Conservation (phyloP, 1,139 yeast species). For the Candida tunisiensis region DNA sequence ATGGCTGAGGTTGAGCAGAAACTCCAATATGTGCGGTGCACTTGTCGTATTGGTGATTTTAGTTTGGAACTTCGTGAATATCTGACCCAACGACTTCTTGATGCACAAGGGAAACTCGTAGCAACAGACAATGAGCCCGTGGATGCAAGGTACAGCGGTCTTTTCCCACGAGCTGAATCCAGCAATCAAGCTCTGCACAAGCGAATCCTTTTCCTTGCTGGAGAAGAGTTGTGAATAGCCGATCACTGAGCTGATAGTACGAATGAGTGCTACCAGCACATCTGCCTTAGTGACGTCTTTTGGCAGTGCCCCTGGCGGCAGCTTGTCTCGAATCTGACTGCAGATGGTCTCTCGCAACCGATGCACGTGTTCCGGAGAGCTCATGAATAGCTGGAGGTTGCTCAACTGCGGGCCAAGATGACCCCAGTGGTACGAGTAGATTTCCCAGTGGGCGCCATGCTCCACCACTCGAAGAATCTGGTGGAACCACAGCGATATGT, state of each 20-base stretch:
- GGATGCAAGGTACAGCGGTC: conserved; percentile 65
- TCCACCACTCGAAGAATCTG: conserved; percentile 33
- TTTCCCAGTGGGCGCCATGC: conserved; percentile 51
- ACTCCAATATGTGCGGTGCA: conserved; percentile 62
- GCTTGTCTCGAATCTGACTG: conserved; percentile 32
- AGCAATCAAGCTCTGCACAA: conserved; percentile 44
- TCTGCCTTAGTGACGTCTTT: conserved; percentile 36
- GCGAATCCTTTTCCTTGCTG: conserved; percentile 50
- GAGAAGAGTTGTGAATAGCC: conserved; percentile 46
- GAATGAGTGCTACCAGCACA: conserved; percentile 47
- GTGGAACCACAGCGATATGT: conserved; percentile 36
- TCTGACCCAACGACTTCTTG: conserved; percentile 47
- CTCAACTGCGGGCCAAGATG: conserved; percentile 62
- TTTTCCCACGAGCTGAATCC: conserved; percentile 66
- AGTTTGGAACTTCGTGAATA: conserved; percentile 54
- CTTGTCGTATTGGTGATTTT: conserved; percentile 55
- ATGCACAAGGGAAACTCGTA: conserved; percentile 65
- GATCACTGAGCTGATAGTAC: conserved; percentile 48
- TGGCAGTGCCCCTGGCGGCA: conserved; percentile 26
- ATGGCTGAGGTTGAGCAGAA: conserved; percentile 46
- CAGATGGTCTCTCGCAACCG: conserved; percentile 35
- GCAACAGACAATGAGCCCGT: conserved; percentile 61
- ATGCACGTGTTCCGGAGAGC: conserved; percentile 28
- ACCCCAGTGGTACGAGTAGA: conserved; percentile 48
- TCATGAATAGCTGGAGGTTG: conserved; percentile 36